A percentile compares a stretch with the other conserved stretches of the same genome.
These are phyloP conservation scores for Backusella luteola DNA, from an alignment of 192 early-diverging fungal species.

Conservation along the genomic window DNA sequence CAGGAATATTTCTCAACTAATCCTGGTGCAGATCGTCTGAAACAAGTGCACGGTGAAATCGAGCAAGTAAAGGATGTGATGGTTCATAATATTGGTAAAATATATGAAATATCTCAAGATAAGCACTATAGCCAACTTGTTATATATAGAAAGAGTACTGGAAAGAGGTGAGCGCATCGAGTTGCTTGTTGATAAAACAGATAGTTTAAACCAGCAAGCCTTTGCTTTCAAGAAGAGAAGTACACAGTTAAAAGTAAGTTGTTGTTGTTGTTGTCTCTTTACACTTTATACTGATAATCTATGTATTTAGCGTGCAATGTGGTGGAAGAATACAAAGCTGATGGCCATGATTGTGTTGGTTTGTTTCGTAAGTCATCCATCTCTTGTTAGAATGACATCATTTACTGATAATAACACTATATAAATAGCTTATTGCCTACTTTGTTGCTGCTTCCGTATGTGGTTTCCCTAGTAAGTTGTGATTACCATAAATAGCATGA, in stretches of 20 bases:
- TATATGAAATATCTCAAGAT: too few species aligned
- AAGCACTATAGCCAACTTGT: too few species aligned
- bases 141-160: constrained; percentile 69
- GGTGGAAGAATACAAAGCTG: constrained; percentile 93
- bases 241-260: constrained; percentile 69
- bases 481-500: neutral
- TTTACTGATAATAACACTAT: neutral
- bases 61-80: constrained; percentile 94
- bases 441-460: constrained; percentile 71
- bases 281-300: neutral
- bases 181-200: constrained; percentile 88
- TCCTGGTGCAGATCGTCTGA: constrained; percentile 70
- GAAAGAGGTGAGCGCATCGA: constrained; percentile 89
- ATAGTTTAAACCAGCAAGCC: constrained; percentile 81
- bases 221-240: constrained; percentile 90
- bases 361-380: constrained; percentile 42
- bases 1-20: constrained; percentile 73
- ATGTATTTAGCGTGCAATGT: constrained; percentile 65
- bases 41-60: constrained; percentile 86
- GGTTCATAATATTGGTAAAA: constrained; percentile 87
- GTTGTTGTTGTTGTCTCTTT: neutral
- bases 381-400: neutral
- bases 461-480: constrained; percentile 72
- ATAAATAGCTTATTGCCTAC: constrained; percentile 67
- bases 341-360: constrained; percentile 67